phyloP scores from a whole-genome alignment of 225 moss, liverwort and hornwort genomes.

The Rhytidiadelphus loreus region DNA sequence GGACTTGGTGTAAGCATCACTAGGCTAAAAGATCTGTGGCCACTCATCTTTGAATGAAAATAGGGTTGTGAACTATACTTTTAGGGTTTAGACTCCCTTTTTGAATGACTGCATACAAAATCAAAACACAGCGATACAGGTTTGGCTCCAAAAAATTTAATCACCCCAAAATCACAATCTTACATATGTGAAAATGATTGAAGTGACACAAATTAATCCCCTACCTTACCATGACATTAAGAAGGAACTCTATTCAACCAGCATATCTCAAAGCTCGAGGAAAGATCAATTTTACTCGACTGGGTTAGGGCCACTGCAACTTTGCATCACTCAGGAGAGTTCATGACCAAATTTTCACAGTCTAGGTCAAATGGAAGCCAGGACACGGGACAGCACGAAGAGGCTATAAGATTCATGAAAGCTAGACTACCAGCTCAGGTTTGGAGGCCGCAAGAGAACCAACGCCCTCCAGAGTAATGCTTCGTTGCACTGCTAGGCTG shows the following conservation, averaged over 20 bases:
- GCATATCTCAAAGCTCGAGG: not conserved
- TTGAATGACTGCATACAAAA: not conserved
- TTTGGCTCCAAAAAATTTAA: not conserved
- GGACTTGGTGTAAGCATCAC: not conserved
- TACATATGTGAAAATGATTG: not conserved
- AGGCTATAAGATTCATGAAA: not conserved
- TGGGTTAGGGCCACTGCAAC: not conserved
- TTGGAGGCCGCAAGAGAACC: not conserved
- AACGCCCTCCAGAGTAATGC: not conserved
- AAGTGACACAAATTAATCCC: not conserved
- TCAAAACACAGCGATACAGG: not conserved
- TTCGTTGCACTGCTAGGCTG: not conserved
- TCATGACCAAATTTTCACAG: not conserved
- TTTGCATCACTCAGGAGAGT: not conserved
- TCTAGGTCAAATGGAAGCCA: not conserved
- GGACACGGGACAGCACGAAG: not conserved
- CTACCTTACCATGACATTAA: not conserved
- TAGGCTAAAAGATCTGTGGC: not conserved
- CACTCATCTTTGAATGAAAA: not conserved
- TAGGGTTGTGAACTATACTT: not conserved
- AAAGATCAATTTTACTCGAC: not conserved
- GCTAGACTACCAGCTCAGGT: conserved; percentile 11
- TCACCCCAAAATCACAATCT: not conserved
- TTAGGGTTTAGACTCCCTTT: not conserved
- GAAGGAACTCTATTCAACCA: not conserved